phyloP scores from a whole-genome alignment of 108 stramenopile genomes.

The Cyclotella cryptica region DNA sequence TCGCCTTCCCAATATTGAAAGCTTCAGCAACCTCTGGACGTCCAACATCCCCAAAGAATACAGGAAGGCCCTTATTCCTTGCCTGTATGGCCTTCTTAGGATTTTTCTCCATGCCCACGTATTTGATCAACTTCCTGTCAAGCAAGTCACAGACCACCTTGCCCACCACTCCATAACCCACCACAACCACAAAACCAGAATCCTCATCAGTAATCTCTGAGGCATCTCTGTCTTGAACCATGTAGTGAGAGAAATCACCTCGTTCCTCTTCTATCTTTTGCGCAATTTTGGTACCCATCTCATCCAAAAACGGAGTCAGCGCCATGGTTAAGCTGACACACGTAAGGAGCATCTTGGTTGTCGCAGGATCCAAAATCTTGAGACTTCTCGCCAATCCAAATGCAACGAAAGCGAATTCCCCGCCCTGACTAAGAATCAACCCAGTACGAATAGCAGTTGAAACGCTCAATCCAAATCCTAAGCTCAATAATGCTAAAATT shows the following conservation, averaged over 20 bases:
- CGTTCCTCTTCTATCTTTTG: slow-evolving; percentile 78
- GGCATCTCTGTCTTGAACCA: slow-evolving; percentile 90
- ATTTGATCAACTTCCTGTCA: slow-evolving; percentile 92
- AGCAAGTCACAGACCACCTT: slow-evolving; percentile 95
- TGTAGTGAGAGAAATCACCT: slow-evolving; percentile 89
- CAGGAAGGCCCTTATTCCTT: slow-evolving; percentile 92
- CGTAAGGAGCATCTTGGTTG: slow-evolving; percentile 91
- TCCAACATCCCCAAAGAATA: slow-evolving; percentile 95
- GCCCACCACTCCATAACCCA: slow-evolving; percentile 95
- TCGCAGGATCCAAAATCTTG: slow-evolving; percentile 76
- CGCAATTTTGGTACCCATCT: slow-evolving; percentile 70
- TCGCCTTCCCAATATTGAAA: slow-evolving; percentile 95
- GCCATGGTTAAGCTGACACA: slow-evolving; percentile 97
- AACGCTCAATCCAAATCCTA: slow-evolving; percentile 83
- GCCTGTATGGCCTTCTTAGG: slow-evolving; percentile 94
- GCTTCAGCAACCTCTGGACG: slow-evolving; percentile 92
- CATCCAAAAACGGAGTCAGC: slow-evolving; percentile 86
- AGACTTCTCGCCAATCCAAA: slow-evolving; percentile 91
- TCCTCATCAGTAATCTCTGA: slow-evolving; percentile 87
- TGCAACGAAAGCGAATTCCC: slow-evolving; percentile 98
- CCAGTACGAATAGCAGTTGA: slow-evolving; percentile 90
- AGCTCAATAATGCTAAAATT: slow-evolving; percentile 66
- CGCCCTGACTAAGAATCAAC: slow-evolving; percentile 92
- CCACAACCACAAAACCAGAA: slow-evolving; percentile 89
- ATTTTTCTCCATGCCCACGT: slow-evolving; percentile 94